A percentile compares a stretch with the other conserved stretches of the same genome.
Conservation (phyloP, 129 eudicot genomes). For the Calendula officinalis region DNA sequence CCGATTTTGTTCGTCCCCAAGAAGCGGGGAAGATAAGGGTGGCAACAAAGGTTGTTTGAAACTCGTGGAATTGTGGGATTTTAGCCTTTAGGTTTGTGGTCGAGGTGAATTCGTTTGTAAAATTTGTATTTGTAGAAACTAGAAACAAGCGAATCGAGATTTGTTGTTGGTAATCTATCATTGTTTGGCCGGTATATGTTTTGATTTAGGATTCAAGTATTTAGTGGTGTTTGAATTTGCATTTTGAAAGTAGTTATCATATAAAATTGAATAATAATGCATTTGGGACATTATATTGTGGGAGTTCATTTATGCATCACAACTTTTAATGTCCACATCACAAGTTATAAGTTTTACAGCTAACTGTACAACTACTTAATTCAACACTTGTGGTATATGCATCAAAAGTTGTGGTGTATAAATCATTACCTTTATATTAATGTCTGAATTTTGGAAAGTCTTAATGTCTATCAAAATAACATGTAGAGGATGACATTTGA, state of each 20-base stretch:
- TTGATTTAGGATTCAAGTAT: not conserved
- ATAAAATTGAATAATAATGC: too few relatives aligned
- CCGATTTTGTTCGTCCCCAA: conserved; percentile 47
- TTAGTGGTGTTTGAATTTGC: not conserved
- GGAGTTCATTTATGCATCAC: too few relatives aligned
- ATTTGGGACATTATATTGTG: too few relatives aligned
- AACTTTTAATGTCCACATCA: too few relatives aligned
- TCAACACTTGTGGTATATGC: too few relatives aligned
- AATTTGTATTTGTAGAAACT: conserved; percentile 36
- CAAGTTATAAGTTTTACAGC: too few relatives aligned
- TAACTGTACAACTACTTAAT: too few relatives aligned
- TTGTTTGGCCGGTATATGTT: conserved; percentile 14
- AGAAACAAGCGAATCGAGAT: conserved; percentile 32
- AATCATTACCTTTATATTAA: too few relatives aligned
- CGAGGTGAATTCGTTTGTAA: conserved; percentile 29
- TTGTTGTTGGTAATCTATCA: conserved; percentile 24
- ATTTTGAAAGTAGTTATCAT: not conserved
- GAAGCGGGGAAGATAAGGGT: conserved; percentile 23
- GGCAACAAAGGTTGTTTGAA: conserved; percentile 25
- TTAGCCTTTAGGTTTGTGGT: conserved; percentile 27
- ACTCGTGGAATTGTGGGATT: not conserved
- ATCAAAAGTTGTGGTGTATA: too few relatives aligned
- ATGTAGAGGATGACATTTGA: too few relatives aligned
- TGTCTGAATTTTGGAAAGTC: too few relatives aligned
- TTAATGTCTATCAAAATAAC: too few relatives aligned